Evolutionary conservation across 2,329 filamentous ascomycete species (phyloP).

Genomic region (Leptodontidium sp.): DNA sequence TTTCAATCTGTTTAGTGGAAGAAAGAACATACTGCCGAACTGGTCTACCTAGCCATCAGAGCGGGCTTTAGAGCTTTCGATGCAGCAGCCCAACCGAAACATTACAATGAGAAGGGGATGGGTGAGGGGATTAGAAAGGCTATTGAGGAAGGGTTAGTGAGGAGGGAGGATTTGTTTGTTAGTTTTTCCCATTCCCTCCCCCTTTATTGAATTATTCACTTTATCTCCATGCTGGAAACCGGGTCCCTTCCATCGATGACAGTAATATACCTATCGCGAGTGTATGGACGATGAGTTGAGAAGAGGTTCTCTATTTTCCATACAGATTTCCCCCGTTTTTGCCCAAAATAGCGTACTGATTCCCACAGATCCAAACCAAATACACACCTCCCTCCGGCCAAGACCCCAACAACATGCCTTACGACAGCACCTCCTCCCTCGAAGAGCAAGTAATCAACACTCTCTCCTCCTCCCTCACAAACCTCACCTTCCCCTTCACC

Average conservation of each 20-base stretch:
- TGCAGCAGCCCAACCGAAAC: conserved; percentile 79
- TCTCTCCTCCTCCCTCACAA: conserved; percentile 69
- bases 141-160: conserved; percentile 65
- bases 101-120: conserved; percentile 78
- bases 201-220: not conserved
- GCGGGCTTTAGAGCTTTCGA: conserved; percentile 78
- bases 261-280: too few species aligned
- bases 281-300: too few species aligned
- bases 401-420: conserved; percentile 66
- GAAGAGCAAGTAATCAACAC: conserved; percentile 72
- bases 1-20: conserved; percentile 65
- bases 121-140: conserved; percentile 71
- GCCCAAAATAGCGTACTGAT: not conserved
- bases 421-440: conserved; percentile 64
- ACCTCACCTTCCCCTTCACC: conserved; percentile 55
- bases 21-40: conserved; percentile 68
- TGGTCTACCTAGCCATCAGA: conserved; percentile 74
- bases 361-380: conserved; percentile 77
- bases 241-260: too few species aligned
- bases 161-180: conserved; percentile 69
- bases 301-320: too few species aligned
- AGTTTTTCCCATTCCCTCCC: conserved; percentile 39
- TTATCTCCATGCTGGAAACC: not conserved
- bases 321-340: too few species aligned
- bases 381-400: conserved; percentile 74